Conservation (phyloP, 257 asterid species). For the Nicotiana sylvestris region DNA sequence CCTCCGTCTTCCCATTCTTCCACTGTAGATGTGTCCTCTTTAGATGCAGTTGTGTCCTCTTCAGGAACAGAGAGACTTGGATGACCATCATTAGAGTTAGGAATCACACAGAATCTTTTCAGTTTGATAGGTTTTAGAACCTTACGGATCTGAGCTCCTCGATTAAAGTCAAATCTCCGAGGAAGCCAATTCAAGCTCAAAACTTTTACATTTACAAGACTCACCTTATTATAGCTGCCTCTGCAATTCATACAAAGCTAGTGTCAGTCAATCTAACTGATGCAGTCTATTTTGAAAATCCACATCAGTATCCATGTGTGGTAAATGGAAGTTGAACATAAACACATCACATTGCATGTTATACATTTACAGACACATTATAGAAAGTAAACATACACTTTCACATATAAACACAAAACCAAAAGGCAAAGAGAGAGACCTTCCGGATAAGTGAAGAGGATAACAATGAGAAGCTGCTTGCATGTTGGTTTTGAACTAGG, state of each 20-base stretch:
- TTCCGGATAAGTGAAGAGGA: conserved; percentile 41
- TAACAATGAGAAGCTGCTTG: conserved; percentile 46
- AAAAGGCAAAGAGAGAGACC: conserved; percentile 28
- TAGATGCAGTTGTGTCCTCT: conserved; percentile 24
- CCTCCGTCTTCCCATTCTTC: conserved; percentile 27
- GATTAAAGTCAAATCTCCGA: conserved; percentile 30
- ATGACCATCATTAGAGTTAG: conserved; percentile 50
- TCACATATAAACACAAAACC: not conserved
- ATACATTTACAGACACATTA: not conserved
- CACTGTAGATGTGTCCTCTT: conserved; percentile 28
- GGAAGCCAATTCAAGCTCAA: conserved; percentile 23
- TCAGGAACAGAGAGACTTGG: conserved; percentile 40
- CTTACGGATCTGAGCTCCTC: conserved; percentile 27
- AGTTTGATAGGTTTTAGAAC: conserved; percentile 24
- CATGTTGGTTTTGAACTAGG: conserved; percentile 31
- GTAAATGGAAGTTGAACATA: not conserved
- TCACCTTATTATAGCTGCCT: conserved; percentile 23
- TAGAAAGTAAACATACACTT: not conserved
- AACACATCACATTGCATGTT: not conserved
- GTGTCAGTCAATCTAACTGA: not conserved
- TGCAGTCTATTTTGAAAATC: not conserved
- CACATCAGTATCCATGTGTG: not conserved
- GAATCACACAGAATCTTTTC: conserved; percentile 28
- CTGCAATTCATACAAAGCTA: conserved; percentile 30
- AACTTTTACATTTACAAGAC: conserved; percentile 20